These are phyloP conservation scores for Lyophyllum decastes DNA, from an alignment of 768 basidiomycete genomes.

Conservation along the genomic window DNA sequence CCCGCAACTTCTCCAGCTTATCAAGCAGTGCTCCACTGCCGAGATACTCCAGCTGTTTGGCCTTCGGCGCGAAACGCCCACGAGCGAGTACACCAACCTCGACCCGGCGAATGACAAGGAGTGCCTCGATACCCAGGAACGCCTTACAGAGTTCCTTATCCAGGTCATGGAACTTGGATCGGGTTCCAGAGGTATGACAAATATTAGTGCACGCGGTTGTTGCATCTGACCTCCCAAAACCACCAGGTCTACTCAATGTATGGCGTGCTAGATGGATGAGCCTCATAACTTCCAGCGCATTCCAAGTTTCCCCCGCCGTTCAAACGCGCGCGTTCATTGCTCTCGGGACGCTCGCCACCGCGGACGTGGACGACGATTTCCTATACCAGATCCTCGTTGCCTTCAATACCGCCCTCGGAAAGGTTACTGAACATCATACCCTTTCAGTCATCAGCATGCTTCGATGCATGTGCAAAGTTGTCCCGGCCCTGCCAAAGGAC, in stretches of 20 bases:
- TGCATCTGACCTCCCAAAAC: conserved; percentile 1
- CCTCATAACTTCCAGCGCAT: conserved; percentile 82
- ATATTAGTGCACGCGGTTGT: not conserved
- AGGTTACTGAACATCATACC: conserved; percentile 70
- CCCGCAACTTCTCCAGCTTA: conserved; percentile 60
- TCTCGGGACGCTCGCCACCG: conserved; percentile 77
- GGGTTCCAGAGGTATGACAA: conserved; percentile 63
- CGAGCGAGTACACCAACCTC: conserved; percentile 66
- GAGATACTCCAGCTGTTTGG: conserved; percentile 74
- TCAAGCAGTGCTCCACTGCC: conserved; percentile 59
- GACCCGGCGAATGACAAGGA: conserved; percentile 58
- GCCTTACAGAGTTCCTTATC: conserved; percentile 61
- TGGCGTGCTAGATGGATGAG: conserved; percentile 97
- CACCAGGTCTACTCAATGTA: conserved; percentile 71
- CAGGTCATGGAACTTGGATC: conserved; percentile 65
- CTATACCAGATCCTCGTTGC: conserved; percentile 93
- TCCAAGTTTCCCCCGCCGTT: conserved; percentile 86
- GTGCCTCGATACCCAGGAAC: conserved; percentile 66
- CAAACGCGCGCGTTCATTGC: conserved; percentile 87
- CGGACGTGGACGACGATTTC: conserved; percentile 90
- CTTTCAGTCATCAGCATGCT: conserved; percentile 85
- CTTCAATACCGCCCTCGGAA: conserved; percentile 68
- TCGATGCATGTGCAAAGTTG: conserved; percentile 77
- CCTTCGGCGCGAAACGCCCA: conserved; percentile 57
- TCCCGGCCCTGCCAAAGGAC: conserved; percentile 65